Evolutionary conservation across 2,329 filamentous ascomycete species (phyloP).

Genomic region (Scedosporium dehoogii): DNA sequence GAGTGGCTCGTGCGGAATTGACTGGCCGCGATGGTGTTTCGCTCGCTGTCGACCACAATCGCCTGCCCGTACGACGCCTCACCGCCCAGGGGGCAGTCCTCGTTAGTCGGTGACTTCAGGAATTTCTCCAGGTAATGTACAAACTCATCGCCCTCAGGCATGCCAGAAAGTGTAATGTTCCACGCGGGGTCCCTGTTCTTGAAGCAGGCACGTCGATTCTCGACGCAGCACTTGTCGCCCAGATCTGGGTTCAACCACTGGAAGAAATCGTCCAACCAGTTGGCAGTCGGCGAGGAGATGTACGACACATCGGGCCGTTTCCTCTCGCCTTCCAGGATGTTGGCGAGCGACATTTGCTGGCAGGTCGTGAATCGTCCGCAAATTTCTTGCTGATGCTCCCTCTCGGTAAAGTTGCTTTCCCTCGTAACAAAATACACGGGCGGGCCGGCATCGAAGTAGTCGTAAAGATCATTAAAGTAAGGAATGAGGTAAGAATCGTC

Average conservation of each 20-base stretch:
- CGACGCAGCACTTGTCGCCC: constrained; percentile 59
- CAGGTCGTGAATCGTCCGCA: constrained; percentile 90
- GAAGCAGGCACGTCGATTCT: constrained; percentile 67
- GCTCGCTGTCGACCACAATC: constrained; percentile 63
- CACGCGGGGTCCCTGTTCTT: constrained; percentile 65
- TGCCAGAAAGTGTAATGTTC: constrained; percentile 82
- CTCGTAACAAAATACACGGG: constrained; percentile 94
- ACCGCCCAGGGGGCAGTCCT: constrained; percentile 79
- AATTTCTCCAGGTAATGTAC: constrained; percentile 77
- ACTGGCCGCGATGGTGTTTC: constrained; percentile 62
- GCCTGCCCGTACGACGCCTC: constrained; percentile 80
- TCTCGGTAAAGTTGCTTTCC: constrained; percentile 66
- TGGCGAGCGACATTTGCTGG: constrained; percentile 71
- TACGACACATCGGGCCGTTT: constrained; percentile 83
- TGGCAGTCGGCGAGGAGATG: constrained; percentile 78
- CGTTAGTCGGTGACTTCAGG: constrained; percentile 68
- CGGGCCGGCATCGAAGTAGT: constrained; percentile 82
- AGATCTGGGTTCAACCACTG: constrained; percentile 88
- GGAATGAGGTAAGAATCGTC: constrained; percentile 89
- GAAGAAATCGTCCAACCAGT: constrained; percentile 96
- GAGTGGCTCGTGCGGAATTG: constrained; percentile 91
- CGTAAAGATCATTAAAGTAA: constrained; percentile 93
- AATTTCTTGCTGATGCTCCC: constrained; percentile 69
- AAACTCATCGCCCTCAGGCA: constrained; percentile 92
- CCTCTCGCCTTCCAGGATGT: constrained; percentile 86